These are phyloP conservation scores for Chaetomium strumarium DNA, from an alignment of 2,329 filamentous ascomycete species.

Conservation along the genomic window DNA sequence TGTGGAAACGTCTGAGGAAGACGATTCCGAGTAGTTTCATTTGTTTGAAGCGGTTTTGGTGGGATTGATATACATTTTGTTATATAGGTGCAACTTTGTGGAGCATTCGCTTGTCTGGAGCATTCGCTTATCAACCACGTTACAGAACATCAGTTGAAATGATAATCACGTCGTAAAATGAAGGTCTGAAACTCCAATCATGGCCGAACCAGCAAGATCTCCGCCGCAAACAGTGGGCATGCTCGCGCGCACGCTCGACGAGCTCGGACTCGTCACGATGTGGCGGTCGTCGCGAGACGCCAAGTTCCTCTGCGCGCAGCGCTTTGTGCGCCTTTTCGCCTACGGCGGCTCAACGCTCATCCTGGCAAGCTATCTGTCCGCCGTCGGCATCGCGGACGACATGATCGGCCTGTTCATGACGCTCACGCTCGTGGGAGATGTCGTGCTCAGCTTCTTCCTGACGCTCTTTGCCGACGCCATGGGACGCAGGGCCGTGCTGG, in stretches of 20 bases:
- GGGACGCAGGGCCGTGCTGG: conserved; percentile 49
- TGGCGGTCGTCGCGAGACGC: neutral
- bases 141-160: too few relatives aligned
- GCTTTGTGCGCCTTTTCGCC: conserved; percentile 48
- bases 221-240: neutral
- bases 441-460: conserved; percentile 50
- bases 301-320: conserved; percentile 3
- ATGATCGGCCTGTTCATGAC: conserved; percentile 61
- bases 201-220: too few relatives aligned
- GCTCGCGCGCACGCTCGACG: neutral
- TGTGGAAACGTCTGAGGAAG: too few relatives aligned
- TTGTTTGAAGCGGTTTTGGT: too few relatives aligned
- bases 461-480: conserved; percentile 51
- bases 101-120: too few relatives aligned
- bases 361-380: conserved; percentile 54
- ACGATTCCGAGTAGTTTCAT: too few relatives aligned
- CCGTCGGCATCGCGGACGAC: conserved; percentile 49
- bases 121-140: too few relatives aligned
- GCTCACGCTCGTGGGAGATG: conserved; percentile 56
- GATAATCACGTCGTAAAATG: too few relatives aligned
- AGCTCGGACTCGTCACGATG: neutral
- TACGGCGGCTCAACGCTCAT: conserved; percentile 58
- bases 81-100: too few relatives aligned
- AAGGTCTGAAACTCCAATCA: too few relatives aligned
- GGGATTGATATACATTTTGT: too few relatives aligned